These are phyloP conservation scores for Neurospora sp. DNA, from an alignment of 495 filamentous ascomycete genomes.

Conservation along the genomic window DNA sequence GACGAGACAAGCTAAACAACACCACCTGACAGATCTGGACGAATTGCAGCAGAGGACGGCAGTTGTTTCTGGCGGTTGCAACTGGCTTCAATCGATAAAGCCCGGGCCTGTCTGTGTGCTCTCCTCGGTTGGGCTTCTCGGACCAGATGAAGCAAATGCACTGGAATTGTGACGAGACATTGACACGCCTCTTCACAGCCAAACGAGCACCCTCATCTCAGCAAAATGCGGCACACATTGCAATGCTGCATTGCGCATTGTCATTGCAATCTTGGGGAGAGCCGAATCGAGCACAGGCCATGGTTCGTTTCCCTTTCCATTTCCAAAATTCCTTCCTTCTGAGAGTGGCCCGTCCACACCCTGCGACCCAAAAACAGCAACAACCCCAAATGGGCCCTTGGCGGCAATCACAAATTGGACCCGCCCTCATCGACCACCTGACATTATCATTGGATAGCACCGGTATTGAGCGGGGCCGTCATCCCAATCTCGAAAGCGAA, in stretches of 20 bases:
- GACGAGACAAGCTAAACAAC: not conserved
- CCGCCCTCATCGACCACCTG: slow-evolving; percentile 2
- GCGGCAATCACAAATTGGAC: slow-evolving; percentile 14
- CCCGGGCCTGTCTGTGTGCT: not conserved
- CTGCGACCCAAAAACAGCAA: not conserved
- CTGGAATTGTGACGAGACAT: not conserved
- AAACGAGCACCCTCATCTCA: not conserved
- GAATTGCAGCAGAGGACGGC: not conserved
- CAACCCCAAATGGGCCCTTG: not conserved
- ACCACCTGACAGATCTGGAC: not conserved
- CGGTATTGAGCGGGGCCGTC: slow-evolving; percentile 3
- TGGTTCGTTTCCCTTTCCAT: not conserved
- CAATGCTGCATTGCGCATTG: not conserved
- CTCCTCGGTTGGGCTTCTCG: not conserved
- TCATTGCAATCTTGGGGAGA: not conserved
- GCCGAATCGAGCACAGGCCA: not conserved
- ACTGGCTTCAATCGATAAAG: not conserved
- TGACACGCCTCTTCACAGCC: not conserved
- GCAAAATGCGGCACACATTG: not conserved
- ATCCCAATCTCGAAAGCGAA: slow-evolving; percentile 13
- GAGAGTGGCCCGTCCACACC: not conserved
- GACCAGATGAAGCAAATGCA: not conserved
- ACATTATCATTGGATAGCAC: slow-evolving; percentile 4
- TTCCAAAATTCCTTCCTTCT: not conserved
- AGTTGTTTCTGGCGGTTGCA: not conserved